phyloP scores from a whole-genome alignment of 345 rosid genomes.

The Arabidopsis arenosa region DNA sequence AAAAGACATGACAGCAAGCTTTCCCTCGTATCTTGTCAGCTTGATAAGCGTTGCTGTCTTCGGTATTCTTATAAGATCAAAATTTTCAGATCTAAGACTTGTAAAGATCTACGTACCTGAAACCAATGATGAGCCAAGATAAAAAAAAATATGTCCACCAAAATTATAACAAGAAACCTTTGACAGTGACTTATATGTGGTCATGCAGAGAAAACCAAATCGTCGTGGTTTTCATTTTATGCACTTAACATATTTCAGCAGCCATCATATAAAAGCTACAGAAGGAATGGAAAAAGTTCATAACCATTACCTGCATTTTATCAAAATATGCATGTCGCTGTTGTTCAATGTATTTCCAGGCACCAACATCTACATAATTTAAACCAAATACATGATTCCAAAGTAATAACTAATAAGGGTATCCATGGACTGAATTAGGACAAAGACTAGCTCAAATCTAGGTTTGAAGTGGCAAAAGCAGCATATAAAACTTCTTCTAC shows the following conservation, averaged over 20 bases:
- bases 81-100: background rate
- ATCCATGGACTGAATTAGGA: background rate
- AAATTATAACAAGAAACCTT: background rate
- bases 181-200: background rate
- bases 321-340: constrained; percentile 92
- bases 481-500: constrained; percentile 15
- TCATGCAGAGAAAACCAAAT: background rate
- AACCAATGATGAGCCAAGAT: too few species aligned
- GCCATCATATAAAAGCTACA: constrained; percentile 12
- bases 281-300: background rate
- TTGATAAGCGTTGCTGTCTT: background rate
- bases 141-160: background rate
- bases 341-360: constrained; percentile 82
- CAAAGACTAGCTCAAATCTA: constrained; percentile 4
- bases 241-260: background rate
- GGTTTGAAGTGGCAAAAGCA: background rate
- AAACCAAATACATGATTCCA: constrained; percentile 15
- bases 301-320: constrained; percentile 78
- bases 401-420: background rate
- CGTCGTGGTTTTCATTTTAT: background rate
- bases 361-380: constrained; percentile 71
- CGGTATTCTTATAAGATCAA: constrained; percentile 1
- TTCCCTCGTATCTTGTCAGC: constrained; percentile 24
- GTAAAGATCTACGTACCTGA: too few species aligned
- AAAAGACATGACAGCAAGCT: constrained; percentile 4